Evolutionary conservation across 805 yeast species (phyloP), one percentile per base, ranked within the genome.

Genomic region (Suhomyces prunicola): DNA sequence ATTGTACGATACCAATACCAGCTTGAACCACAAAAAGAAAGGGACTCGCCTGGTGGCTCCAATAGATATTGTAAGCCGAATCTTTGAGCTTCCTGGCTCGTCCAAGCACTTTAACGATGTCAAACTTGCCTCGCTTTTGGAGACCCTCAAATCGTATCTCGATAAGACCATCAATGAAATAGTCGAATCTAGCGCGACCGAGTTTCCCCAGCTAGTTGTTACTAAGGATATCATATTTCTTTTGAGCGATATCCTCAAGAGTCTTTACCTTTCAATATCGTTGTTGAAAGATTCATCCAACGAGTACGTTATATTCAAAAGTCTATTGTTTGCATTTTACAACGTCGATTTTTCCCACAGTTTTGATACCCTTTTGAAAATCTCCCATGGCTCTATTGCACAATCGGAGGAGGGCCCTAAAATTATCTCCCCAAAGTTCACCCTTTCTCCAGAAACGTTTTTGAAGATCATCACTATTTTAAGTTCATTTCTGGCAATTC

Each of bases 141-240:
- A 46, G 4, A 50, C 40, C 8, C 41, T 61, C 13, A 62, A 64
- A 39, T 55, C 58, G 54, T 61, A 56, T 41, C 54, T 68, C 36
- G 52, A 52, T 6, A 47, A 52, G 12, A 46, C 61, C 6, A 46
- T 64, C n/a, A 41, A 50, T 2, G 61, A 59, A 22, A 50, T 63
- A 17, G 54, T 55, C 41, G n/a, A 39, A 15, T 53, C 62, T 2
- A 9, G 27, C 9, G 52, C 39, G 27, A 40, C 36, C 42, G 48
- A 61, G 41, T 42, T 50, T 53, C 46, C 42, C 17, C 47, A 57
- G 42, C 53, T 69, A 47, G 44, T 45, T 6, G 52, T 64, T 13
- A 56, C 70, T 6, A 69, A 69, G 50, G 72, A 69, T 44, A 54
- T 59, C 8, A 56, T 73, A 4, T 55, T 57, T 33, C 53, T 69